phyloP scores from a whole-genome alignment of 2,329 filamentous ascomycete species.

The Alternaria gansuensis region DNA sequence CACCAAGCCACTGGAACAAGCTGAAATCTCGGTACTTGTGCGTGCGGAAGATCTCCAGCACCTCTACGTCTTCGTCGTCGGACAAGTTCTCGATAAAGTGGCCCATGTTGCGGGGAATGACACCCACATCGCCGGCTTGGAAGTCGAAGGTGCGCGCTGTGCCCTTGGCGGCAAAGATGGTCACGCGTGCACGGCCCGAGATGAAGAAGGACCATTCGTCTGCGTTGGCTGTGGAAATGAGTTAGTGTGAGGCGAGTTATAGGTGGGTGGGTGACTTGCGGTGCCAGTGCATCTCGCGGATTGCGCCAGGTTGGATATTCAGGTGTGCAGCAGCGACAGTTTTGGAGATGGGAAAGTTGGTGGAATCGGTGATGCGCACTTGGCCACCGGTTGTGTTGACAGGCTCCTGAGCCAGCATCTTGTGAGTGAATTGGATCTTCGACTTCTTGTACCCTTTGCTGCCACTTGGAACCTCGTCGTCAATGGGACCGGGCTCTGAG shows the following conservation, averaged over 20 bases:
- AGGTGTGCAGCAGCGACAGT: conserved; percentile 77
- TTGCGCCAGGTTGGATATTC: conserved; percentile 73
- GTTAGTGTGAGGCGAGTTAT: conserved; percentile 2
- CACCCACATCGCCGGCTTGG: conserved; percentile 76
- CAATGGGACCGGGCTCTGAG: conserved; percentile 69
- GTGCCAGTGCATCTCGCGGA: conserved; percentile 86
- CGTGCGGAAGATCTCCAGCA: conserved; percentile 77
- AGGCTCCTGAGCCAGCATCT: conserved; percentile 74
- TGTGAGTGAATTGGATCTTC: conserved; percentile 73
- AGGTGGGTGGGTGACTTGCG: conserved; percentile 42
- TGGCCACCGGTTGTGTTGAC: conserved; percentile 72
- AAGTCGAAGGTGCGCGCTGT: conserved; percentile 80
- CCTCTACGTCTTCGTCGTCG: conserved; percentile 76
- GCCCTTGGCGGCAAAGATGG: conserved; percentile 75
- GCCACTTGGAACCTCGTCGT: conserved; percentile 67
- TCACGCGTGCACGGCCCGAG: conserved; percentile 73
- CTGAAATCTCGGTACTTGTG: conserved; percentile 77
- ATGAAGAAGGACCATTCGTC: conserved; percentile 87
- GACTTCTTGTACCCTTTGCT: conserved; percentile 71
- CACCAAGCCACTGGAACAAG: conserved; percentile 78
- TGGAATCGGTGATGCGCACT: conserved; percentile 78
- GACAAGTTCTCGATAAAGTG: conserved; percentile 83
- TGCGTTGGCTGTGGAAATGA: conserved; percentile 58
- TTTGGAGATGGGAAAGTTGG: conserved; percentile 76
- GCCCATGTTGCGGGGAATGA: conserved; percentile 78